Conservation (phyloP, 1,139 yeast genomes). For the Candida neerlandica region DNA sequence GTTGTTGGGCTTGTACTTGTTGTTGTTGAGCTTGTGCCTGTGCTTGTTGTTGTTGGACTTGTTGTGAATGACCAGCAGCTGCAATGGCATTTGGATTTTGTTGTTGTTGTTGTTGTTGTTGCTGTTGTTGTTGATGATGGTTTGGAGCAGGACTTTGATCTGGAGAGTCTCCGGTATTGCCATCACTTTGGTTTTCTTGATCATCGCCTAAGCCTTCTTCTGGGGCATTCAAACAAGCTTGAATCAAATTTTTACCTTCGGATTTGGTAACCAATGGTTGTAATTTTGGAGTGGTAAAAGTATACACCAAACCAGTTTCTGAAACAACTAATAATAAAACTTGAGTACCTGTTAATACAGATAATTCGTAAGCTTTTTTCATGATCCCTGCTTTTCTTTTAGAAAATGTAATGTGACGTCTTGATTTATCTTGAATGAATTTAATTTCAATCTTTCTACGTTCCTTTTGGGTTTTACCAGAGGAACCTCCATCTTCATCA, state of each 20-base stretch:
- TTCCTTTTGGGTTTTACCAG: conserved; percentile 66
- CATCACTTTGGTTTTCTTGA: conserved; percentile 64
- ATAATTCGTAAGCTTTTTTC: conserved; percentile 96
- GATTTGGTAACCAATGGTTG: conserved; percentile 97
- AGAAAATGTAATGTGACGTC: conserved; percentile 96
- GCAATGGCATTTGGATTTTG: conserved; percentile 29
- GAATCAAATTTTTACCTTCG: conserved; percentile 95
- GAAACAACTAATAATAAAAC: conserved; percentile 91
- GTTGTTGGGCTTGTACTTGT: conserved; percentile 28
- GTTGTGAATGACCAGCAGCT: conserved; percentile 16
- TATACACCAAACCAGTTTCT: conserved; percentile 96
- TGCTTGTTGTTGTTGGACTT: conserved; percentile 32
- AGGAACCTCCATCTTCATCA: conserved; percentile 67
- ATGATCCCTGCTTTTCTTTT: conserved; percentile 98
- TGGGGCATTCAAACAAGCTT: conserved; percentile 96
- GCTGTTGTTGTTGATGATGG: conserved; percentile 36
- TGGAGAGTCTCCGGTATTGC: conserved; percentile 42
- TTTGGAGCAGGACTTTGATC: conserved; percentile 39
- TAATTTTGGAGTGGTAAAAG: conserved; percentile 97
- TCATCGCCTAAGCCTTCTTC: conserved; percentile 67
- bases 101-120: conserved; percentile 20
- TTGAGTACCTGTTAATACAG: conserved; percentile 96
- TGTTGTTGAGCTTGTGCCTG: conserved; percentile 39
- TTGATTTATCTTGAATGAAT: conserved; percentile 94
- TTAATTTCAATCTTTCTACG: conserved; percentile 96